These are phyloP conservation scores for Umbelopsis sp. DNA, from an alignment of 371 early-diverging fungal genomes.

Conservation along the genomic window DNA sequence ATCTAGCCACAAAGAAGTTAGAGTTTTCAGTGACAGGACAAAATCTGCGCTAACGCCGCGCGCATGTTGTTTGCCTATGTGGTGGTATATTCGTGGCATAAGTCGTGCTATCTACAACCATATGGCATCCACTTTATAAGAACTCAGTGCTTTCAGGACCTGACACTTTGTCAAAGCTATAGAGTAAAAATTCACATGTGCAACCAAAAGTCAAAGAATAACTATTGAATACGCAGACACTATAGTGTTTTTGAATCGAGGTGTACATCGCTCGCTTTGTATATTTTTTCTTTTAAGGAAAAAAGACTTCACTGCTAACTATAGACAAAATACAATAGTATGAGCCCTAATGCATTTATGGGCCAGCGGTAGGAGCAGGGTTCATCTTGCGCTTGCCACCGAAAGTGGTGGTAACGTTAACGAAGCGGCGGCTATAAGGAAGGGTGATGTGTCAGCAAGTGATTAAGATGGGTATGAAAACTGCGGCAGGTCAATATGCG, in stretches of 20 bases:
- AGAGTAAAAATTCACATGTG: no score
- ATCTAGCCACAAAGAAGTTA: no score
- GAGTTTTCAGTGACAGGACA: no score
- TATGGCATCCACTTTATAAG: no score
- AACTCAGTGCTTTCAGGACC: no score
- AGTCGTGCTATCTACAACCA: no score
- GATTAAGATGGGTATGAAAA: background rate
- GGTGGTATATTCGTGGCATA: no score
- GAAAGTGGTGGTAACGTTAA: slow-evolving; percentile 87
- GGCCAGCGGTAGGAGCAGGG: slow-evolving; percentile 67
- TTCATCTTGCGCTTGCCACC: slow-evolving; percentile 92
- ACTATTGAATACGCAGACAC: no score
- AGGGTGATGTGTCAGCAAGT: background rate
- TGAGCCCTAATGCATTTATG: slow-evolving; percentile 31
- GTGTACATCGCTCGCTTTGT: slow-evolving; percentile 7
- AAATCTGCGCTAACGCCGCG: no score
- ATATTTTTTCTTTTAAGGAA: background rate
- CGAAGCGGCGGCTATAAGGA: slow-evolving; percentile 82
- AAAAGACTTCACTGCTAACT: background rate
- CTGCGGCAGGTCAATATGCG: background rate
- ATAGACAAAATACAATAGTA: background rate
- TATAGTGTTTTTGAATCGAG: background rate
- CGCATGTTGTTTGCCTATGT: no score
- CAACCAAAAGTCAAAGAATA: no score
- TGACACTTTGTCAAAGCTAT: no score